phyloP scores from a whole-genome alignment of 106 monocot genomes.

The Allium fistulosum region DNA sequence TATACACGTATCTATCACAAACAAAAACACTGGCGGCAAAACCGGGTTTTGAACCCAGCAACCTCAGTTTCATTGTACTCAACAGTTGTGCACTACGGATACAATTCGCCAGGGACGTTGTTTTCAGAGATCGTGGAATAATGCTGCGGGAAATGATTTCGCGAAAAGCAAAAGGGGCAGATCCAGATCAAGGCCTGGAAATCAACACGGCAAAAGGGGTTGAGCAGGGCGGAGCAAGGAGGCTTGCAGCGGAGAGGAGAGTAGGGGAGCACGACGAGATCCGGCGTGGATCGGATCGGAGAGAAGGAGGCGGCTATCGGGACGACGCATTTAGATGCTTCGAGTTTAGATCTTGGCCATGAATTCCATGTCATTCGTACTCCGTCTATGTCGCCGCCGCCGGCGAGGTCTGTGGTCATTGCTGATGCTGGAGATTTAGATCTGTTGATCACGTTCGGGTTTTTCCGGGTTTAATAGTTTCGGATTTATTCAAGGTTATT shows the following conservation, averaged over 20 bases:
- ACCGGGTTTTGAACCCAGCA: background rate
- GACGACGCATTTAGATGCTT: slow-evolving; percentile 88
- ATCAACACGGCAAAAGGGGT: slow-evolving; percentile 87
- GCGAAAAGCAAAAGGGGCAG: slow-evolving; percentile 93
- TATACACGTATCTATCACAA: slow-evolving; percentile 83
- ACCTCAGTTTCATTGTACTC: slow-evolving; percentile 47
- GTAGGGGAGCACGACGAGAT: slow-evolving; percentile 63
- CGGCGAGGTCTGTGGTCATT: slow-evolving; percentile 41
- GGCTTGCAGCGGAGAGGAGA: slow-evolving; percentile 91
- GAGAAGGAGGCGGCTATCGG: slow-evolving; percentile 75
- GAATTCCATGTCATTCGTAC: slow-evolving; percentile 89
- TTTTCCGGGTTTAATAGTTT: too few relatives aligned
- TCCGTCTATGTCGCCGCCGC: slow-evolving; percentile 66
- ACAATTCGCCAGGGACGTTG: slow-evolving; percentile 91
- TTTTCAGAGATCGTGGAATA: slow-evolving; percentile 63
- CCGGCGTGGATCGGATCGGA: slow-evolving; percentile 55
- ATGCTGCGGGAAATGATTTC: slow-evolving; percentile 89
- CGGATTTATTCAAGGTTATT: too few relatives aligned
- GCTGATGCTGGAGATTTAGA: background rate
- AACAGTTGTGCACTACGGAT: slow-evolving; percentile 73
- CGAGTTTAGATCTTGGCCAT: slow-evolving; percentile 90
- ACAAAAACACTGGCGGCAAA: slow-evolving; percentile 78
- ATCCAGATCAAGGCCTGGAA: slow-evolving; percentile 97
- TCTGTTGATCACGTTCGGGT: too few relatives aligned
- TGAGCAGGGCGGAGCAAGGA: slow-evolving; percentile 76